Base-by-base conservation (phyloP, 371 early-diverging fungal genomes). In the Mycotypha africana region DNA sequence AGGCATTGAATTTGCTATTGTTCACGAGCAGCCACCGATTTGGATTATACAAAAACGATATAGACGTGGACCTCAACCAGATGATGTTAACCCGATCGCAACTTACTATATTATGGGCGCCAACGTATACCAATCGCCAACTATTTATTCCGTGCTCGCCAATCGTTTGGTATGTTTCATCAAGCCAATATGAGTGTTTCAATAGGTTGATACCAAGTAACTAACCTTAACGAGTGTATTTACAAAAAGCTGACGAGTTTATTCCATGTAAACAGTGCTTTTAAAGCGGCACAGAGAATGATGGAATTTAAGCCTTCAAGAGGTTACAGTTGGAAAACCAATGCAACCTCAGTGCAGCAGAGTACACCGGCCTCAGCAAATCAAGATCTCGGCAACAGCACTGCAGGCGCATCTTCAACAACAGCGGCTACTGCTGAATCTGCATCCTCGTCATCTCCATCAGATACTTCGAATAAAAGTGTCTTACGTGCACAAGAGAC, bases 41-140 rank as follows among this genome's bases (percentile, higher is more conserved):
- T 96, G 85, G 70, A 76, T 93, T 17, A 89, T 95, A 30, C 81
- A 81, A 56, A 95, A 95, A 60, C 78, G 86, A 47, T 69, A 79
- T 39, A 62, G 94, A 21, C 58, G 71, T 39, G 76, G 76, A 15
- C 82, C 85, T 11, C 76, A 65, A 2, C 49, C 49, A 0, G 62
- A 74, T 42, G 82, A 80, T 66, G 84, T 78, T 8, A 74, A 62
- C 17, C 83, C 84, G 1, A 63, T 93, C 23, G 82, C 89, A 7
- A 82, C 85, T 1, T 96, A 93, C 60, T 94, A 94, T 59, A 84
- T 97, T 21, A 67, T 84, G 43, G 87, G 94, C 25, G 92, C 92
- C 0, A 91, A 91, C 35, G 86, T 95, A n/a, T 95, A 90, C 56
- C 93, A 94, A 64, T 79, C 94, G 33, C 97, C 97, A 2, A 83